Percentiles rank a stretch among this genome's conserved stretches.
Evolutionary conservation across 2,329 filamentous ascomycete species (phyloP).

Genomic region (Diplodia seriata): DNA sequence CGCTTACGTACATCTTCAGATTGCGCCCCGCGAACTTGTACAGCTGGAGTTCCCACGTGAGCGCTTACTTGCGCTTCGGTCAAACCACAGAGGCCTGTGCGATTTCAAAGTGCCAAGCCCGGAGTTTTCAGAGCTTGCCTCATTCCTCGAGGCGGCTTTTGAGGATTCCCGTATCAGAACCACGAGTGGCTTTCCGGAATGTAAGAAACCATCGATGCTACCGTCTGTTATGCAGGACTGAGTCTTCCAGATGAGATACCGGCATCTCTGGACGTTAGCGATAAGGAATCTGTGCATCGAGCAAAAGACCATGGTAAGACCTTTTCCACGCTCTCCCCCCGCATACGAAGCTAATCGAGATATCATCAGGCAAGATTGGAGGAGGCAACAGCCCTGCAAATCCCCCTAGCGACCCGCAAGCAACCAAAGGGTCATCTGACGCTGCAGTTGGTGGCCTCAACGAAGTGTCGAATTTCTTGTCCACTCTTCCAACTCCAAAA

Average conservation of each 20-base stretch:
- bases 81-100: conserved; percentile 4
- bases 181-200: not conserved
- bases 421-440: not conserved
- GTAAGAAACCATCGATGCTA: not conserved
- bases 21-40: not conserved
- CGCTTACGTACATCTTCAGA: not conserved
- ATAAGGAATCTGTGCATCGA: not conserved
- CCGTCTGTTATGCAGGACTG: not conserved
- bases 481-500: not conserved
- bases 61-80: not conserved
- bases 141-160: not conserved
- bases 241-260: not conserved
- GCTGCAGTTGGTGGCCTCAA: not conserved
- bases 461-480: not conserved
- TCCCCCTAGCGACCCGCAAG: not conserved
- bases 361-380: not conserved
- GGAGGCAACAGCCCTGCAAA: not conserved
- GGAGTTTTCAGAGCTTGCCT: not conserved
- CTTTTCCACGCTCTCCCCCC: too few relatives aligned
- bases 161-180: not conserved
- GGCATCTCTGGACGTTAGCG: not conserved
- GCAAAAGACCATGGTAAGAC: not conserved
- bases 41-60: not conserved
- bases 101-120: not conserved
- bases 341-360: too few relatives aligned